Percentiles rank a stretch among this genome's conserved stretches.
These are phyloP conservation scores for Teratosphaeria destructans DNA, from an alignment of 2,329 filamentous ascomycete species.

Conservation along the genomic window DNA sequence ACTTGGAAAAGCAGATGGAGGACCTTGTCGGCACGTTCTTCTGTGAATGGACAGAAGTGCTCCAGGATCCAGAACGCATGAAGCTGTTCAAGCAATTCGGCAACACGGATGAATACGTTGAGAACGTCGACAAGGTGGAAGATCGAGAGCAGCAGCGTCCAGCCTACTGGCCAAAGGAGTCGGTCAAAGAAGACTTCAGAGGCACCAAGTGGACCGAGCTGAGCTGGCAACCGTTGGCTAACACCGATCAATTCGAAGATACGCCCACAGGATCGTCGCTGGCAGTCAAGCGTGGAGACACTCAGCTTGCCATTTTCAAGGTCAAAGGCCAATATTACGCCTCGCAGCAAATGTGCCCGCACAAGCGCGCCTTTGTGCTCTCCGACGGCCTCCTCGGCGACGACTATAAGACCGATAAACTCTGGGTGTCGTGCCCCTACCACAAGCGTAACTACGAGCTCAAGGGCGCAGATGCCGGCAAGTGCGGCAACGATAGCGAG, in stretches of 20 bases:
- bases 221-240: slow-evolving; percentile 71
- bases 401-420: slow-evolving; percentile 46
- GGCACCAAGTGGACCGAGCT: slow-evolving; percentile 55
- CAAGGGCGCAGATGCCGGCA: slow-evolving; percentile 52
- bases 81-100: slow-evolving; percentile 72
- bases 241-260: slow-evolving; percentile 58
- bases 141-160: slow-evolving; percentile 68
- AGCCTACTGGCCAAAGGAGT: slow-evolving; percentile 64
- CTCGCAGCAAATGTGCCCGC: slow-evolving; percentile 89
- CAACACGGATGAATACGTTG: slow-evolving; percentile 64
- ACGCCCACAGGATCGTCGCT: slow-evolving; percentile 63
- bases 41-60: slow-evolving; percentile 82
- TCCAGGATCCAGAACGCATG: slow-evolving; percentile 56
- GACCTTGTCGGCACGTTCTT: slow-evolving; percentile 75
- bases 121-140: slow-evolving; percentile 55
- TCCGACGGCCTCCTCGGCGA: slow-evolving; percentile 76
- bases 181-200: slow-evolving; percentile 61
- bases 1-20: slow-evolving; percentile 80
- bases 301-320: slow-evolving; percentile 79
- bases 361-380: slow-evolving; percentile 83
- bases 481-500: slow-evolving; percentile 62
- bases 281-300: slow-evolving; percentile 76
- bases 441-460: slow-evolving; percentile 88
- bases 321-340: slow-evolving; percentile 72
- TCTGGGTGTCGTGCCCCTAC: slow-evolving; percentile 80